Percentiles rank a stretch among this genome's conserved stretches.
Conservation (phyloP, 768 basidiomycete species). For the Strobilomyces confusus region DNA sequence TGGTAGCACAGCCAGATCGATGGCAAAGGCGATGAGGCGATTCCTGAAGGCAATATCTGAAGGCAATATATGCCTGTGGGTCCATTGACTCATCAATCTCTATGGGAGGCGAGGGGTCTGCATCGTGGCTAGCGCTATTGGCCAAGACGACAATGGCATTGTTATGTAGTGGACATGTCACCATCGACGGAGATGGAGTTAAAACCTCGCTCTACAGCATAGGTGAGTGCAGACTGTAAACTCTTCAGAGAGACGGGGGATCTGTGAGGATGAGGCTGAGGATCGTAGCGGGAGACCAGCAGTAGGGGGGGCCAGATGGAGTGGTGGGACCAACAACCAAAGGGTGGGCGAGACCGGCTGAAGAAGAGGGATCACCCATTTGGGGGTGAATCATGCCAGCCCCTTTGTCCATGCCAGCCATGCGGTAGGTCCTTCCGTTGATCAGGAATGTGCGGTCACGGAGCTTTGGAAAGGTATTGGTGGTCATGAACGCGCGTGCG, state of each 20-base stretch:
- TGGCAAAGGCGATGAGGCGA: slow-evolving; percentile 78
- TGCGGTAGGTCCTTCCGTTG: slow-evolving; percentile 62
- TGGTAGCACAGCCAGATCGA: slow-evolving; percentile 89
- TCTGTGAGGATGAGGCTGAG: slow-evolving; percentile 92
- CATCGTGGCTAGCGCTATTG: slow-evolving; percentile 73
- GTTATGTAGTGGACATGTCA: slow-evolving; percentile 98
- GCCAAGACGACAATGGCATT: slow-evolving; percentile 89
- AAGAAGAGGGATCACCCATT: slow-evolving; percentile 63
- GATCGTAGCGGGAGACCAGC: slow-evolving; percentile 77
- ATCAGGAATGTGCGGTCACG: slow-evolving; percentile 75
- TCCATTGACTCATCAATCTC: slow-evolving; percentile 69
- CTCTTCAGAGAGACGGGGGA: slow-evolving; percentile 72
- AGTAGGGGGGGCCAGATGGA: slow-evolving; percentile 14
- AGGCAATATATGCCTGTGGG: slow-evolving; percentile 59
- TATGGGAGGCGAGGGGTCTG: slow-evolving; percentile 29
- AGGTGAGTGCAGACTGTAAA: slow-evolving; percentile 81
- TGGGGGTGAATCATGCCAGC: slow-evolving; percentile 98
- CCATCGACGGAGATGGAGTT: slow-evolving; percentile 97
- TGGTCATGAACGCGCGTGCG: slow-evolving; percentile 96
- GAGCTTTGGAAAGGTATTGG: slow-evolving; percentile 97
- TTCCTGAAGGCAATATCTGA: too few species aligned
- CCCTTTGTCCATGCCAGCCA: slow-evolving; percentile 98
- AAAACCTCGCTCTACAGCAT: slow-evolving; percentile 92
- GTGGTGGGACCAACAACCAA: slow-evolving; percentile 2
- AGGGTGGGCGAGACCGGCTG: slow-evolving; percentile 22